Base-by-base conservation (phyloP, 257 asterid genomes). In the Euphrasia confusa region DNA sequence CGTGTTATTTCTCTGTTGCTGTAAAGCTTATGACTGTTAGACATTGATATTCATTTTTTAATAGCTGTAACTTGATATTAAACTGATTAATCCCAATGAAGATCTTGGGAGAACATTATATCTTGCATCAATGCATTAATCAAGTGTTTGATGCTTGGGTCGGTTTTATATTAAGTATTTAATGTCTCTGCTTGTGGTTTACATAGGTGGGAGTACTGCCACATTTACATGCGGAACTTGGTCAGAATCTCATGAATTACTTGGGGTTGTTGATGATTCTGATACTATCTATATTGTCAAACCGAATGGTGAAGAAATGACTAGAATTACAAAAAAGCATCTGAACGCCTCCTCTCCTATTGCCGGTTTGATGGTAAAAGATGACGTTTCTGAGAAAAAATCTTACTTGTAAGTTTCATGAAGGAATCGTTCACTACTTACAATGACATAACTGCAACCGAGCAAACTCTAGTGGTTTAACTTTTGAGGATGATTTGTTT, bases 231-330 rank as follows among this genome's bases (percentile, higher is more conserved):
- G 77, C 72, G 99, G 99, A 54, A 76, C 85, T 71, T 93, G 99
- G 99, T 89, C 97, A 44, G 99, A 89, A 73, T 77, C 81, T 79
- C 97, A 93, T 75, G 97, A 82, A 63, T 74, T 89, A 70, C 91
- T 93, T 71, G 99, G 94, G 58, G 90, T 89, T 74, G 87, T 82
- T 78, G 99, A 89, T 76, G 87, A 82, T 70, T 68, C 76, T 63
- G 80, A 78, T 77, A 82, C 81, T 39, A 65, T 93, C 45, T 84
- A 87, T 69, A 71, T 93, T 61, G 73, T 93, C 60, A 93, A 78
- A 77, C 83, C 97, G 71, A 83, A 77, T 79, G 99, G 99, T 54
- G 95, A 85, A 79, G 96, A 86, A 78, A 82, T 89, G 81, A 79
- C 95, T 61, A 83, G 94, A 82, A 78, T 89, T 60, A 72, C 85